Conservation (phyloP, 148 eudicot genomes). For the Agrostemma githago region DNA sequence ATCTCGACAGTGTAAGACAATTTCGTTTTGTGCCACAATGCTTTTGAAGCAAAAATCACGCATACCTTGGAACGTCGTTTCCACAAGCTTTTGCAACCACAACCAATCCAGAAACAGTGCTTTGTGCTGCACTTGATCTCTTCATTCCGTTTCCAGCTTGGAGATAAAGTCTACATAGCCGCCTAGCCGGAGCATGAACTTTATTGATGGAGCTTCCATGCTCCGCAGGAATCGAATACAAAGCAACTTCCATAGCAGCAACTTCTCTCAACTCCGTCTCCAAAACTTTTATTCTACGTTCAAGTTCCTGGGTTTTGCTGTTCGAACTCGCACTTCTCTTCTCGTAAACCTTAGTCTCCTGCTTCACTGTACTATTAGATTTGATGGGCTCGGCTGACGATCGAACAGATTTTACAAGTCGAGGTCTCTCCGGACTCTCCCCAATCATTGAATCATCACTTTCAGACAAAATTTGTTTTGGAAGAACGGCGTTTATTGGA, state of each 20-base stretch:
- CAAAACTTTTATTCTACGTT: constrained; percentile 52
- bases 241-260: constrained; percentile 76
- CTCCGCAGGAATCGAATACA: constrained; percentile 86
- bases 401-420: constrained; percentile 63
- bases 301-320: constrained; percentile 47
- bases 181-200: constrained; percentile 96
- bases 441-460: constrained; percentile 25
- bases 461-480: constrained; percentile 29
- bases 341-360: constrained; percentile 38
- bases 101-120: constrained; percentile 72
- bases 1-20: not conserved
- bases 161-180: constrained; percentile 84
- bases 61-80: constrained; percentile 94
- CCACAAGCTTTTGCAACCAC: constrained; percentile 95
- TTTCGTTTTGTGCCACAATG: not conserved
- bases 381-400: constrained; percentile 48
- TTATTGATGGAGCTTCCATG: constrained; percentile 88
- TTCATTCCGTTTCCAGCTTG: constrained; percentile 59
- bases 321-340: constrained; percentile 36
- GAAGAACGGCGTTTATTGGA: constrained; percentile 20
- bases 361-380: constrained; percentile 44
- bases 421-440: constrained; percentile 37
- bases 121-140: constrained; percentile 67
- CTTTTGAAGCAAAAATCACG: not conserved
- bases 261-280: constrained; percentile 89